phyloP scores from a whole-genome alignment of 108 stramenopile genomes.

The Skeletonema grethae region DNA sequence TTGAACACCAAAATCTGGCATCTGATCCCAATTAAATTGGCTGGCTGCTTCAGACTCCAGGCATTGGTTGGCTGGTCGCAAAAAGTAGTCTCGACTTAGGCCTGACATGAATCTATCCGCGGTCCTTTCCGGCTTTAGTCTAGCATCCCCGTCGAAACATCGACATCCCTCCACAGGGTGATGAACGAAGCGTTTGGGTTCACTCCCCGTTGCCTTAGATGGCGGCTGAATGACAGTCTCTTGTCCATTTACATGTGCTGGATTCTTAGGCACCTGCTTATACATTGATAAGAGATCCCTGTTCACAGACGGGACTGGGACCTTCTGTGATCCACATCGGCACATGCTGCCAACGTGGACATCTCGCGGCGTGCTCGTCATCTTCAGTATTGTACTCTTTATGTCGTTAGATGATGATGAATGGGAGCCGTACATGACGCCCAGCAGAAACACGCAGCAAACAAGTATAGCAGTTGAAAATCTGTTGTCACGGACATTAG shows the following conservation, averaged over 20 bases:
- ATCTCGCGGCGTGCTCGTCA: neutral
- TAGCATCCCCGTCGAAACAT: neutral
- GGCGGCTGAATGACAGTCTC: neutral
- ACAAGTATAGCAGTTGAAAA: too few species aligned
- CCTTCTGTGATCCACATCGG: neutral
- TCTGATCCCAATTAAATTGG: constrained; percentile 1
- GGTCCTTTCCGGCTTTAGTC: neutral
- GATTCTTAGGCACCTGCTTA: neutral
- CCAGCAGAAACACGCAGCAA: too few species aligned
- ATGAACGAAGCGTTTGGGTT: constrained; percentile 1
- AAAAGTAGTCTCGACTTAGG: neutral
- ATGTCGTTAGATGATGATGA: too few species aligned
- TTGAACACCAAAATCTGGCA: constrained; percentile 14
- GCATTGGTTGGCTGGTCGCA: neutral
- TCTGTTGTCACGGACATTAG: too few species aligned
- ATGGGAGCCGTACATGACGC: too few species aligned
- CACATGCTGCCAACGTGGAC: constrained; percentile 14
- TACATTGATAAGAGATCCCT: neutral
- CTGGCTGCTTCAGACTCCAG: neutral
- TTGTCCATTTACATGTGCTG: too few species aligned
- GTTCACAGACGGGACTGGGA: neutral
- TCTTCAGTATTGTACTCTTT: too few species aligned
- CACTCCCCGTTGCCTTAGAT: constrained; percentile 4
- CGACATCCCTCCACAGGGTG: constrained; percentile 3
- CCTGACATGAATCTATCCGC: neutral